These are phyloP conservation scores for Postia placenta DNA, from an alignment of 768 basidiomycete genomes.

Conservation along the genomic window DNA sequence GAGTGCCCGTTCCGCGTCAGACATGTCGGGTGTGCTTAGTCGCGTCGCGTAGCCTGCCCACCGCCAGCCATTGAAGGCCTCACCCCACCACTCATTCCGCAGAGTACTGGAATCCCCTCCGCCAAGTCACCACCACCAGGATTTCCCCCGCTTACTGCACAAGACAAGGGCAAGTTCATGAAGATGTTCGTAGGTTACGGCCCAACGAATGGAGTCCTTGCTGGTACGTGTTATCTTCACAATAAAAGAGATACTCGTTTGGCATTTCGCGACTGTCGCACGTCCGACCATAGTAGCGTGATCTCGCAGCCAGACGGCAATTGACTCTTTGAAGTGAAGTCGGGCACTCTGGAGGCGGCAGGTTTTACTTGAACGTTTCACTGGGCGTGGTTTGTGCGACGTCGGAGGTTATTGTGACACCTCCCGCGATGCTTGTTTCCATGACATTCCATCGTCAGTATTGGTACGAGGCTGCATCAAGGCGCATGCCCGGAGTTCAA, in stretches of 20 bases:
- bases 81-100: slow-evolving; percentile 43
- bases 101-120: slow-evolving; percentile 39
- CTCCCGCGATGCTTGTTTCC: too few species aligned
- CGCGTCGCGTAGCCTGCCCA: slow-evolving; percentile 61
- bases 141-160: slow-evolving; percentile 64
- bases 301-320: too few species aligned
- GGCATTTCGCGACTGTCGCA: neutral
- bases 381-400: too few species aligned
- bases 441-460: too few species aligned
- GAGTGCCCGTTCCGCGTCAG: slow-evolving; percentile 21
- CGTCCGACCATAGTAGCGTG: neutral
- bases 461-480: too few species aligned
- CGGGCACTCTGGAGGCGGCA: too few species aligned
- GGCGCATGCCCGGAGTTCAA: too few species aligned
- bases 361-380: too few species aligned
- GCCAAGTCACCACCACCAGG: slow-evolving; percentile 54
- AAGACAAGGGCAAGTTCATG: slow-evolving; percentile 82
- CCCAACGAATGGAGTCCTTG: slow-evolving; percentile 71
- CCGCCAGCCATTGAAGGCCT: slow-evolving; percentile 75
- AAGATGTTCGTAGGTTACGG: slow-evolving; percentile 69
- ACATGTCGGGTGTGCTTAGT: neutral
- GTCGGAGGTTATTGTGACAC: too few species aligned
- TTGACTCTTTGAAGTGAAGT: too few species aligned
- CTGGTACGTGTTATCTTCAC: too few species aligned
- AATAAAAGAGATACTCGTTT: neutral